Percentiles rank a stretch among this genome's conserved stretches.
phyloP scores from a whole-genome alignment of 108 stramenopile species.

The Nitzschia sp. region DNA sequence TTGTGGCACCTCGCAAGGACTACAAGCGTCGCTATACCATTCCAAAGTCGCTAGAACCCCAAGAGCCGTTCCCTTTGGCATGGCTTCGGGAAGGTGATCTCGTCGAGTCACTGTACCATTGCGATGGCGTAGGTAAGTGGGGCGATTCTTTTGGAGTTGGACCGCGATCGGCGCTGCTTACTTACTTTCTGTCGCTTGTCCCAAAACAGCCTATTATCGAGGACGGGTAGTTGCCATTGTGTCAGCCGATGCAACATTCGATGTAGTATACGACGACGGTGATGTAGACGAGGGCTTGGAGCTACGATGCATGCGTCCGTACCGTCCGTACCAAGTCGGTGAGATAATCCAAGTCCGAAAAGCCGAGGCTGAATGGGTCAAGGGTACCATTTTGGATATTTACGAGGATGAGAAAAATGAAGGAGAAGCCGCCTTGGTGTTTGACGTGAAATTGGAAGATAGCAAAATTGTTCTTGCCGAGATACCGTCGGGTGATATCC shows the following conservation, averaged over 20 bases:
- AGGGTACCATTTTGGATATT: conserved; percentile 1
- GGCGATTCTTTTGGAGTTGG: background rate
- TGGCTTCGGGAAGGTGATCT: conserved; percentile 50
- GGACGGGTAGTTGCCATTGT: conserved; percentile 30
- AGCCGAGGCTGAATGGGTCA: background rate
- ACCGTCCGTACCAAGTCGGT: conserved; percentile 17
- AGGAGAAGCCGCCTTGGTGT: background rate
- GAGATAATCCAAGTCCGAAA: conserved; percentile 24
- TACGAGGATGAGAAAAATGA: background rate
- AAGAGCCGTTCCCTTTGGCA: conserved; percentile 32
- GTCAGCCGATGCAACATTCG: conserved; percentile 30
- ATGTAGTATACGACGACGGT: conserved; percentile 45
- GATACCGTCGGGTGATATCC: background rate
- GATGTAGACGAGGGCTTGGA: conserved; percentile 36
- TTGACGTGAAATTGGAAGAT: background rate
- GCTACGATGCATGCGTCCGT: conserved; percentile 29
- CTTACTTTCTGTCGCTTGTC: background rate
- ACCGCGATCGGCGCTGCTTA: background rate
- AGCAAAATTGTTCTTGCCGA: background rate
- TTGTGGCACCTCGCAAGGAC: background rate
- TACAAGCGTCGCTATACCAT: background rate
- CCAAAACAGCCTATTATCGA: conserved; percentile 35
- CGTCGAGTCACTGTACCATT: conserved; percentile 43
- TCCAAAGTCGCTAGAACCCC: conserved; percentile 8
- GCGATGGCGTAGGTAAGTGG: conserved; percentile 44